Base-by-base conservation (phyloP, 106 monocot genomes). In the Hemerocallis citrina region DNA sequence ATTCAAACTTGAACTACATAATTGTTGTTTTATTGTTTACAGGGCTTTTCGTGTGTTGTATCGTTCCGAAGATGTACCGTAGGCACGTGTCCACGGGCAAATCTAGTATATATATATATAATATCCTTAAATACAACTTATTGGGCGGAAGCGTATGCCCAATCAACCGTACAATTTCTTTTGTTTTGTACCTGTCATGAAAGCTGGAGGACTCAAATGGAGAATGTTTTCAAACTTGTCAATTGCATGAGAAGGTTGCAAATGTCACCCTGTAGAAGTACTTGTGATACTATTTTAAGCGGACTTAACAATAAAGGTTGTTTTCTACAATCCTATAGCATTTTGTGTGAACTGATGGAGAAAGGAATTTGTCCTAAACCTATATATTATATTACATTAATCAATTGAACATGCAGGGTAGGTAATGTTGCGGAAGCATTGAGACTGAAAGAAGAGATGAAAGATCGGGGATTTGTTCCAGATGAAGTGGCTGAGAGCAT, bases 381-480 rank as follows among this genome's bases (percentile, higher is more conserved):
- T 55, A 80, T 82, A 62, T 82, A 80, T 75, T 94, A 83, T 57
- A 89, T 94, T 45, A 77, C 76, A 55, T 67, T 94, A 23, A 86
- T 94, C 42, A 94, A 94, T 68, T 79, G 80, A 41, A 83, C 77
- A 58, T 83, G 85, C 40, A 79, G 89, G 62, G 52, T 73, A 55
- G 93, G 93, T 40, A 77, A 89, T 68, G 65, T 83, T 44, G 51
- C 64, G 11, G 83, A 77, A 42, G 93, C 85, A 39, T 89, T 94
- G 36, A 75, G 65, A 48, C 49, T 94, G 49, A 89, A 71, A 69
- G 89, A 86, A 68, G 93, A 94, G 70, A 85, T 89, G 85, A 73
- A 82, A 63, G 46, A 37, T 6, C 19, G 75, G 36, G 82, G 77
- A 8, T 13, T 85, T 23, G 79, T 83, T 36, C 59, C 93, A 77